These are phyloP conservation scores for Rubus parviflorus DNA, from an alignment of 306 rosid genomes.

Conservation along the genomic window DNA sequence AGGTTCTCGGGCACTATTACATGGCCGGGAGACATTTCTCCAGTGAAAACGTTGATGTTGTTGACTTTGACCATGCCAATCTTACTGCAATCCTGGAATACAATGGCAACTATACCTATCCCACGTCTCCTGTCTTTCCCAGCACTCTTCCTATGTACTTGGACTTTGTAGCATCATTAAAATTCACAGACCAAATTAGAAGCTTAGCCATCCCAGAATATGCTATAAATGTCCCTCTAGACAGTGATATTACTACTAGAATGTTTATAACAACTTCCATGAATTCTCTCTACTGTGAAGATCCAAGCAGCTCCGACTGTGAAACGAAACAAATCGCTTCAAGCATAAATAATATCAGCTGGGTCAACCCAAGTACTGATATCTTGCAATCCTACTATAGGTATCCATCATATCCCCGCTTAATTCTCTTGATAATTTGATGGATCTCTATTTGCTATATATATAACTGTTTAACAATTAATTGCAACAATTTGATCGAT, in stretches of 20 bases:
- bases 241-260: background rate
- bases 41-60: background rate
- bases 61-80: conserved; percentile 26
- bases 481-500: background rate
- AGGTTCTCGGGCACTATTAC: conserved; percentile 18
- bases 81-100: conserved; percentile 25
- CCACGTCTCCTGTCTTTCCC: background rate
- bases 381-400: background rate
- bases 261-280: conserved; percentile 2
- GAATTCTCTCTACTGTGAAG: background rate
- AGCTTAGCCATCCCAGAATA: conserved; percentile 7
- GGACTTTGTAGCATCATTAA: background rate
- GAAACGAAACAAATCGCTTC: background rate
- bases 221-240: background rate
- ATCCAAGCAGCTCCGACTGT: background rate
- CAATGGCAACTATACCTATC: background rate
- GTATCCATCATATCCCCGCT: background rate
- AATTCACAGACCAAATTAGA: conserved; percentile 13
- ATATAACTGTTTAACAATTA: too few relatives aligned
- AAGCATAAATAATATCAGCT: background rate
- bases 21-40: conserved; percentile 24
- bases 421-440: too few relatives aligned
- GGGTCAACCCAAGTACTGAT: background rate
- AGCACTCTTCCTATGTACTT: conserved; percentile 1
- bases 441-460: background rate